Evolutionary conservation across 495 filamentous ascomycete genomes (phyloP).

Genomic region (Evansstolkia leycettana): DNA sequence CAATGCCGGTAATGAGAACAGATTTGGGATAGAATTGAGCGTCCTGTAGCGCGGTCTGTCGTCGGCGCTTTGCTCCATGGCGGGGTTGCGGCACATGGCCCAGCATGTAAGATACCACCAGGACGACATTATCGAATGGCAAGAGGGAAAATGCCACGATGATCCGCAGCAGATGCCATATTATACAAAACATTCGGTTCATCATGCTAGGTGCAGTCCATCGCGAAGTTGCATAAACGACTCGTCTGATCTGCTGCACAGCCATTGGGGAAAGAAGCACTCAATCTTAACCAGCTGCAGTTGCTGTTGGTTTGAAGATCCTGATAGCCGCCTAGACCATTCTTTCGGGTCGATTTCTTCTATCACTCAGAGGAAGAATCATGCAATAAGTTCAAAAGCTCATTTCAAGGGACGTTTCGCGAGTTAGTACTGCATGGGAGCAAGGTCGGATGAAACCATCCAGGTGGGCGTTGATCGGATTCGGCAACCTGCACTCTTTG

Average conservation of each 20-base stretch:
- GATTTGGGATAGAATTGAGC: conserved; percentile 41
- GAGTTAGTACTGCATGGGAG: too few species aligned
- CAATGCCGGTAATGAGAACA: conserved; percentile 60
- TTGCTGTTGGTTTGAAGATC: too few species aligned
- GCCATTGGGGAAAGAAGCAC: conserved; percentile 4
- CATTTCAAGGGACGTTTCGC: too few species aligned
- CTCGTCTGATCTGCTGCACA: conserved; percentile 7
- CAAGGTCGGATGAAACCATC: too few species aligned
- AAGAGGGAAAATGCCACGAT: conserved; percentile 32
- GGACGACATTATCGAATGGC: conserved; percentile 38
- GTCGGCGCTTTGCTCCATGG: conserved; percentile 6
- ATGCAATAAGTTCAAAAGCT: too few species aligned
- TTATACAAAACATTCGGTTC: conserved; percentile 2
- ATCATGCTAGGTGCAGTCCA: background rate
- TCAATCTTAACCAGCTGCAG: too few species aligned
- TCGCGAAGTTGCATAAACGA: background rate
- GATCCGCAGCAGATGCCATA: conserved; percentile 21
- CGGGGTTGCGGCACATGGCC: conserved; percentile 10
- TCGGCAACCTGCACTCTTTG: too few species aligned
- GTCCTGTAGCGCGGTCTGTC: conserved; percentile 19
- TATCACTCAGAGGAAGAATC: too few species aligned
- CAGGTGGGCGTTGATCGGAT: too few species aligned
- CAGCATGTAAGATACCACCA: conserved; percentile 26
- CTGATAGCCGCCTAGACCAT: background rate
- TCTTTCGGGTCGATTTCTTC: background rate